These are phyloP conservation scores for Salicornia ramosissima DNA, from an alignment of 148 eudicot species.

Conservation along the genomic window DNA sequence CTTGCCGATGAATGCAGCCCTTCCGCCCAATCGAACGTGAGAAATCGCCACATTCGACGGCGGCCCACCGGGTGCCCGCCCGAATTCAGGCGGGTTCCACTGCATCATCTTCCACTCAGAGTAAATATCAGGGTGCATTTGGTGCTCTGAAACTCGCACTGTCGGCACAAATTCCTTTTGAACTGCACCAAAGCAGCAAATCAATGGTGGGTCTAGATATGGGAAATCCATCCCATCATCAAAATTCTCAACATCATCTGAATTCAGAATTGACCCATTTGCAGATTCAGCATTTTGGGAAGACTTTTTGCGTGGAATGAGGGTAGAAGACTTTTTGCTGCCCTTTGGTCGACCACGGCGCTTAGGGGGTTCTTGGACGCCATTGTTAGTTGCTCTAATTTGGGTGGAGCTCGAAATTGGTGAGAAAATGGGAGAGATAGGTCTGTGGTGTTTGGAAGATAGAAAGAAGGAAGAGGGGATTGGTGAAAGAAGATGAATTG, in stretches of 20 bases:
- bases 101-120: slow-evolving; percentile 90
- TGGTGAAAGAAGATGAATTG: slow-evolving; percentile 29
- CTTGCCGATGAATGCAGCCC: slow-evolving; percentile 84
- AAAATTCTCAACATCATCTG: slow-evolving; percentile 23
- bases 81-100: slow-evolving; percentile 92
- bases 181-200: slow-evolving; percentile 84
- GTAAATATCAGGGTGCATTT: slow-evolving; percentile 78
- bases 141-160: slow-evolving; percentile 60
- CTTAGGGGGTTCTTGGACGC: slow-evolving; percentile 22
- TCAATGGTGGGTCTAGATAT: slow-evolving; percentile 62
- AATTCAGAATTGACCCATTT: slow-evolving; percentile 19
- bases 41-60: slow-evolving; percentile 79
- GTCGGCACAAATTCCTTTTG: slow-evolving; percentile 83
- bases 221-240: slow-evolving; percentile 65
- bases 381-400: slow-evolving; percentile 20
- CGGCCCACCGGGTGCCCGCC: slow-evolving; percentile 74
- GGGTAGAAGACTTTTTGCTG: slow-evolving; percentile 8
- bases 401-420: slow-evolving; percentile 22
- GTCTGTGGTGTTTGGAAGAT: slow-evolving; percentile 16
- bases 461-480: slow-evolving; percentile 10
- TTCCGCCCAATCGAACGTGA: slow-evolving; percentile 73
- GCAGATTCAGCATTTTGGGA: slow-evolving; percentile 21
- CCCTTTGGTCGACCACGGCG: slow-evolving; percentile 30
- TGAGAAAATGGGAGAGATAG: slow-evolving; percentile 17
- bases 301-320: slow-evolving; percentile 22